These are phyloP conservation scores for Plasmodium malariae DNA, from an alignment of 169 alveolate species.

Conservation along the genomic window DNA sequence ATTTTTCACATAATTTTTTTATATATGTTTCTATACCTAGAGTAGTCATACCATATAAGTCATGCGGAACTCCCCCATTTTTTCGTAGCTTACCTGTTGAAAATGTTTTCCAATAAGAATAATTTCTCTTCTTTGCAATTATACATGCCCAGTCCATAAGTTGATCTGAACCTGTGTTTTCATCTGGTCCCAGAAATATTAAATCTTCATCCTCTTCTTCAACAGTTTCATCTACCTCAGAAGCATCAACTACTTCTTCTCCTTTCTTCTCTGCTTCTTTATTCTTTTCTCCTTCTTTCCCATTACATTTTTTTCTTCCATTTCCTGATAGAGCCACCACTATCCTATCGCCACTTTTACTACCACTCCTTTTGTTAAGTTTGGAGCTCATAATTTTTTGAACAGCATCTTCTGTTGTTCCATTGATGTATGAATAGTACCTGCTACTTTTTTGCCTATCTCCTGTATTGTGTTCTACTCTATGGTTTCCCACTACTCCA, in stretches of 20 bases:
- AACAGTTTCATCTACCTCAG: slow-evolving; percentile 20
- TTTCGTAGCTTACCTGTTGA: slow-evolving; percentile 90
- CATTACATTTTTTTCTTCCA: neutral
- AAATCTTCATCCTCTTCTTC: slow-evolving; percentile 45
- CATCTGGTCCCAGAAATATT: slow-evolving; percentile 86
- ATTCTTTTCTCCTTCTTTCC: neutral
- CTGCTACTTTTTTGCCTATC: no score
- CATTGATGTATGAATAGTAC: slow-evolving; percentile 3
- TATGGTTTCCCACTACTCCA: no score
- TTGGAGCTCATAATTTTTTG: slow-evolving; percentile 2
- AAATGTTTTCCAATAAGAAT: slow-evolving; percentile 87
- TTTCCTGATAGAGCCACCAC: slow-evolving; percentile 73
- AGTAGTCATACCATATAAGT: slow-evolving; percentile 92
- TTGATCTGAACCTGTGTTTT: slow-evolving; percentile 89
- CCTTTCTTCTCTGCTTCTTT: slow-evolving; percentile 30
- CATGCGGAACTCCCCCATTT: slow-evolving; percentile 93
- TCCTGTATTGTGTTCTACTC: no score
- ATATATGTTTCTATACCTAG: slow-evolving; percentile 82
- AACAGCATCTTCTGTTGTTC: slow-evolving; percentile 32
- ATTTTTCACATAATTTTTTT: slow-evolving; percentile 80
- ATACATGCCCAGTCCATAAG: slow-evolving; percentile 91
- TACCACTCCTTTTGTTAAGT: neutral
- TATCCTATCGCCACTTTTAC: slow-evolving; percentile 33
- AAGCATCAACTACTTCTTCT: neutral
- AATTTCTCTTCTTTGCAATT: slow-evolving; percentile 85